A percentile compares a stretch with the other conserved stretches of the same genome.
Conservation (phyloP, 352 stramenopile genomes). For the Phytophthora crassamura region DNA sequence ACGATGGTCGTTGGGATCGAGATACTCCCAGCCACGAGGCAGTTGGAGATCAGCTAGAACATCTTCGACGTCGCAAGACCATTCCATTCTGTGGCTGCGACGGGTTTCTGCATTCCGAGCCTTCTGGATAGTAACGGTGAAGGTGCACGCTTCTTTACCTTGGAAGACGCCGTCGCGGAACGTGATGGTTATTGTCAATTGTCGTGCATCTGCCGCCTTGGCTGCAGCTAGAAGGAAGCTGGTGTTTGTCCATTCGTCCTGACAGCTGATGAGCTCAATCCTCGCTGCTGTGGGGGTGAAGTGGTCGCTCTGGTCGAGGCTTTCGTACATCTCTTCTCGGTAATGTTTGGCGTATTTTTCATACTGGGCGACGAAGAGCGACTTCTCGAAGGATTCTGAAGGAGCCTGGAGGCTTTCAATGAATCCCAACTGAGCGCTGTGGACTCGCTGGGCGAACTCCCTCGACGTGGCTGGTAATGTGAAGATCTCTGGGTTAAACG, state of each 20-base stretch:
- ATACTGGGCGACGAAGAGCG: slow-evolving; percentile 42
- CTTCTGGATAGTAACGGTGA: slow-evolving; percentile 49
- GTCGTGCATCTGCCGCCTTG: slow-evolving; percentile 39
- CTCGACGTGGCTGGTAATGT: neutral
- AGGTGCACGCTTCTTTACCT: slow-evolving; percentile 15
- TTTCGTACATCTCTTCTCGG: slow-evolving; percentile 15
- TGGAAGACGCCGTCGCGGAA: slow-evolving; percentile 25
- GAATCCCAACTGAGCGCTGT: slow-evolving; percentile 31
- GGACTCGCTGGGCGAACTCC: slow-evolving; percentile 10
- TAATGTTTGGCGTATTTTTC: slow-evolving; percentile 46
- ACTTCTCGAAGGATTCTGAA: neutral
- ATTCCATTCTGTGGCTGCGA: slow-evolving; percentile 42
- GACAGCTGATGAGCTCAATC: slow-evolving; percentile 37
- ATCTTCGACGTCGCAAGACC: slow-evolving; percentile 41
- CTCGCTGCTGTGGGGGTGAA: slow-evolving; percentile 47
- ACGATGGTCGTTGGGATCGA: neutral
- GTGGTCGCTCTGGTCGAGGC: slow-evolving; percentile 8
- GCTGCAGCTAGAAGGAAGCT: slow-evolving; percentile 51
- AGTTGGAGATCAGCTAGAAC: slow-evolving; percentile 3
- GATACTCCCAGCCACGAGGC: slow-evolving; percentile 21
- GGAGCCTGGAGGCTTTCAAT: slow-evolving; percentile 15
- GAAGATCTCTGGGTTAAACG: slow-evolving; percentile 26
- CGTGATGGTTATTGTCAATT: slow-evolving; percentile 26
- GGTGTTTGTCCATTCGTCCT: slow-evolving; percentile 41
- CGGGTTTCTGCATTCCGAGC: slow-evolving; percentile 22